Evolutionary conservation across 208 protist genomes (phyloP), one percentile per base, ranked within the genome.

Genomic region (Spironucleus salmonicida): DNA sequence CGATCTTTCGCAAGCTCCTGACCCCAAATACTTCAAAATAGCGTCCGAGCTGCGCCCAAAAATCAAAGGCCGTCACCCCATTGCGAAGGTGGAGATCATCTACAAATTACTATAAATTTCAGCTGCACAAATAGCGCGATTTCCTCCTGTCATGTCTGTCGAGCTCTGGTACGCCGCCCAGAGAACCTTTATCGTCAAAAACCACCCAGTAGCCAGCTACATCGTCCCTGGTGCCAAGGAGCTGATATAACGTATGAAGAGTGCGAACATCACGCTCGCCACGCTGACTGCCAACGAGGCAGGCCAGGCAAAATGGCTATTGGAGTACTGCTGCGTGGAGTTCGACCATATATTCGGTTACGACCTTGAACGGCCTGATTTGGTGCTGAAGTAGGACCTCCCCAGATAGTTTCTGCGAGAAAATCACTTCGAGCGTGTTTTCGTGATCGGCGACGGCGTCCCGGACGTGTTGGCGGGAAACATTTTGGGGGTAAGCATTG

Each of bases 401-500:
- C 30, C 35, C 26, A 67, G 30, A 67, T 15, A n/a, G 15, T 67
- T 67, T 30, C 53, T n/a, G 27, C 26, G 13, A 39, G 23, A 34
- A 15, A 15, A n/a, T 30, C 26, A 67, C 61, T 67, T 67, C 35
- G 30, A 15, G 30, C 29, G 30, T 15, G 15, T 15, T 30, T 39
- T 67, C 61, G 61, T 67, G 15, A 15, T 67, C 15, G 61, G 61
- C 15, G 61, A 67, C 35, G 61, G 61, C 15, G 61, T 67, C 26
- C 61, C 61, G 15, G 61, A 67, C 35, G 34, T 67, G 19, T 30
- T 15, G 15, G 61, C 61, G 19, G 61, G 61, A 15, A 34, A 15
- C 15, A 30, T 19, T 15, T 23, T 67, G 26, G 61, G 61, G n/a
- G n/a, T n/a, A n/a, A n/a, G n/a, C n/a, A n/a, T n/a, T n/a, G n/a